These are phyloP conservation scores for Ophiostoma sp. DNA, from an alignment of 2,329 filamentous ascomycete species.

Conservation along the genomic window DNA sequence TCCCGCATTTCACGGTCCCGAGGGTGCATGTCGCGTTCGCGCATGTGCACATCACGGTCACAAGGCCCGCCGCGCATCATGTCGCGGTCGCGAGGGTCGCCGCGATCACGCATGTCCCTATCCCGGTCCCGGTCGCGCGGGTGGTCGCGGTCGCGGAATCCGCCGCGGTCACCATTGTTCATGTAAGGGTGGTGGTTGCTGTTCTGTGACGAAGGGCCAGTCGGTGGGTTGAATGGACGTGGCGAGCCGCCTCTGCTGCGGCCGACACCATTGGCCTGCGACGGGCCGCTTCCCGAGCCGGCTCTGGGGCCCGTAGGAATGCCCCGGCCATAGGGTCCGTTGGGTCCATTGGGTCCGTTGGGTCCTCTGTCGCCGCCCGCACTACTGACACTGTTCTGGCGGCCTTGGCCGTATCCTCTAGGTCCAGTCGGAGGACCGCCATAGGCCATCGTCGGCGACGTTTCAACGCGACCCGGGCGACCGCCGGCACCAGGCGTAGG, in stretches of 20 bases:
- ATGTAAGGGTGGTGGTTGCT: conserved; percentile 14
- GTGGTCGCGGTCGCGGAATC: conserved; percentile 5
- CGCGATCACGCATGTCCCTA: background rate
- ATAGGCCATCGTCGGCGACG: conserved; percentile 4
- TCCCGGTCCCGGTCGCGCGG: conserved; percentile 10
- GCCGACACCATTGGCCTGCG: background rate
- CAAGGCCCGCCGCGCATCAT: background rate
- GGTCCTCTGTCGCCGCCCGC: conserved; percentile 34
- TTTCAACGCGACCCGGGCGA: conserved; percentile 26
- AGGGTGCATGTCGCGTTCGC: conserved; percentile 14
- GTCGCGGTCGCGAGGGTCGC: background rate
- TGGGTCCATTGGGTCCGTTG: conserved; percentile 17
- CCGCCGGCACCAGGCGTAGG: conserved; percentile 34
- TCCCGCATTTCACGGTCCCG: conserved; percentile 3
- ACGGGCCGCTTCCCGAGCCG: conserved; percentile 18
- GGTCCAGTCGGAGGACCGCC: conserved; percentile 24
- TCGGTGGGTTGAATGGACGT: conserved; percentile 54
- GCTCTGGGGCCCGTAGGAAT: conserved; percentile 48
- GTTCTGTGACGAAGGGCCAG: conserved; percentile 45
- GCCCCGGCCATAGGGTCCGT: conserved; percentile 22
- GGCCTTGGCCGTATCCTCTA: conserved; percentile 20
- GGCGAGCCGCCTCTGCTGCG: conserved; percentile 26
- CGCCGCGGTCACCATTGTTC: background rate
- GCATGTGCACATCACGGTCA: conserved; percentile 8
- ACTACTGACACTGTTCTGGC: conserved; percentile 24